Evolutionary conservation across 2,329 filamentous ascomycete species (phyloP).

Genomic region (Pseudogymnoascus sp.): DNA sequence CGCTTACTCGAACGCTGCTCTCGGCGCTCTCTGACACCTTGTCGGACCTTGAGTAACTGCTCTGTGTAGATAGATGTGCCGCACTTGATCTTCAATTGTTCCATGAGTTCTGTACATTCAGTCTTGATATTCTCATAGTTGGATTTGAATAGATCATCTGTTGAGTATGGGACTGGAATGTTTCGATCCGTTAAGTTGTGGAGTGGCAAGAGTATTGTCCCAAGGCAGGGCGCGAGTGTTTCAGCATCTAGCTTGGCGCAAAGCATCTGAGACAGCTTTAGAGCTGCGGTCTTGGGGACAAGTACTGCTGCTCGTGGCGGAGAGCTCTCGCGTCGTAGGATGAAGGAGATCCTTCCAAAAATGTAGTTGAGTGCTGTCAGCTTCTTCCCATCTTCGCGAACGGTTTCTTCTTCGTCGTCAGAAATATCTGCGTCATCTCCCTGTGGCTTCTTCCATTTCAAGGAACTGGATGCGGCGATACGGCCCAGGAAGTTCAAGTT

Average conservation of each 20-base stretch:
- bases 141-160: conserved; percentile 61
- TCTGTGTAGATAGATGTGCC: conserved; percentile 75
- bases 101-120: conserved; percentile 70
- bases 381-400: conserved; percentile 40
- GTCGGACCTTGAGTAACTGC: conserved; percentile 64
- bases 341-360: conserved; percentile 68
- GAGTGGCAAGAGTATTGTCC: conserved; percentile 59
- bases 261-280: conserved; percentile 67
- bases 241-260: conserved; percentile 52
- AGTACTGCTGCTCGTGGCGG: conserved; percentile 56
- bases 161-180: conserved; percentile 64
- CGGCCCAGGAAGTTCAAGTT: conserved; percentile 77
- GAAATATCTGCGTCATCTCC: conserved; percentile 36
- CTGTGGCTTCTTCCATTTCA: conserved; percentile 38
- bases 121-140: conserved; percentile 64
- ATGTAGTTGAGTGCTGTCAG: conserved; percentile 62
- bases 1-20: conserved; percentile 74
- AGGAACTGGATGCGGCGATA: conserved; percentile 52
- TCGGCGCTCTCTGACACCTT: conserved; percentile 63
- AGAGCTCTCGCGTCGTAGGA: conserved; percentile 68
- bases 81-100: conserved; percentile 74
- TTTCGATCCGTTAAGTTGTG: conserved; percentile 78
- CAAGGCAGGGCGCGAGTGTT: conserved; percentile 55
- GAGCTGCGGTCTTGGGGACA: conserved; percentile 66
- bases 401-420: conserved; percentile 34